Percentiles rank a stretch among this genome's conserved stretches.
phyloP scores from a whole-genome alignment of 2,329 filamentous ascomycete species.

The Nigrospora oryzae region DNA sequence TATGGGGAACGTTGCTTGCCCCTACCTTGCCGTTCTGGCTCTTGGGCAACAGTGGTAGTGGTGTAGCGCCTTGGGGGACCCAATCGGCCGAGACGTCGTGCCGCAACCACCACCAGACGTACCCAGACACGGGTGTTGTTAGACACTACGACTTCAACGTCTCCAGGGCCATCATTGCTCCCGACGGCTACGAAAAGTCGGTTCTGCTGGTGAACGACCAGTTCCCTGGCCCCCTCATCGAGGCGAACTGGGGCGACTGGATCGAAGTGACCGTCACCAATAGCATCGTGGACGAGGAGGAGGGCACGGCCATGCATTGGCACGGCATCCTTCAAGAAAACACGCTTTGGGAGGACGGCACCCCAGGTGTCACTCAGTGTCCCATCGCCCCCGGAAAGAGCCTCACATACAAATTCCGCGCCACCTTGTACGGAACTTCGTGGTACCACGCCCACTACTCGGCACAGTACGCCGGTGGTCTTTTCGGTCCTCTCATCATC shows the following conservation, averaged over 20 bases:
- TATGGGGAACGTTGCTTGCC: conserved; percentile 22
- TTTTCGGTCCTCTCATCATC: conserved; percentile 53
- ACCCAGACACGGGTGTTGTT: conserved; percentile 45
- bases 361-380: conserved; percentile 49
- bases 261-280: conserved; percentile 22
- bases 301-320: conserved; percentile 42
- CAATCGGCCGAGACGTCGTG: too few species aligned
- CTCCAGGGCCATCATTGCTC: conserved; percentile 38
- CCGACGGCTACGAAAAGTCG: conserved; percentile 44
- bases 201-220: conserved; percentile 38
- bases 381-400: conserved; percentile 54
- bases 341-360: conserved; percentile 45
- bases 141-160: conserved; percentile 46
- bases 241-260: conserved; percentile 36
- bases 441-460: conserved; percentile 58
- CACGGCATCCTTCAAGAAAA: conserved; percentile 41
- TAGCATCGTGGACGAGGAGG: conserved; percentile 14
- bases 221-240: conserved; percentile 47
- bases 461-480: conserved; percentile 49
- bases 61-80: conserved; percentile 37
- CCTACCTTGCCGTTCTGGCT: conserved; percentile 21
- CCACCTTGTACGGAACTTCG: conserved; percentile 43
- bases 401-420: conserved; percentile 44
- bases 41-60: conserved; percentile 5
- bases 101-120: conserved; percentile 38